Evolutionary conservation across 2,329 filamentous ascomycete species (phyloP), one percentile per base, ranked within the genome.

Genomic region (Exophiala phaeomuriformis): DNA sequence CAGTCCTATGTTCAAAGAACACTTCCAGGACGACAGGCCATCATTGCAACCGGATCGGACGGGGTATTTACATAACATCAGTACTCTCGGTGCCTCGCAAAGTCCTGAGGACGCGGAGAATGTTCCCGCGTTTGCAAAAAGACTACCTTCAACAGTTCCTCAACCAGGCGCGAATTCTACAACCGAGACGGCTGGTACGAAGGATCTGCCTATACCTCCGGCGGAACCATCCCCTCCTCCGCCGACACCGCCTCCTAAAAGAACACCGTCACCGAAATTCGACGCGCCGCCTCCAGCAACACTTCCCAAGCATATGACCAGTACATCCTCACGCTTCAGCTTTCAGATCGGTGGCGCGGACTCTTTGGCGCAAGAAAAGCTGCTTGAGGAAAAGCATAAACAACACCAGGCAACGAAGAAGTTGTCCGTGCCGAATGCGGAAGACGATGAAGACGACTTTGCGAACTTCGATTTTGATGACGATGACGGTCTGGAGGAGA

Each of bases 361-460:
- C 50, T 82, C 80, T 3, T 74, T 77, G 3, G 72, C 74, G 0
- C 80, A 85, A 63, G 82, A 85, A 62, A 77, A 77, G 58, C 67
- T 83, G 4, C 67, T 85, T 33, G 82, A 85, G 67, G 82, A 84
- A 55, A 80, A 80, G 48, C 80, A 83, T 60, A 75, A 80, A 69
- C 68, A 75, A 65, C 70, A 80, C 69, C 71, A 77, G 65, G 69
- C 76, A 55, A 70, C 67, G 31, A 67, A 69, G 47, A 70, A 65
- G 51, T 63, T 64, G 8, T 62, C 52, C 19, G 46, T 65, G 40
- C 66, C 67, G 42, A 64, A 66, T 42, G 63, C 58, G 2, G 67
- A 49, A 35, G 54, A 55, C 6, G 53, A 56, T 27, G 57, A 59
- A 33, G 58, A 62, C 43, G 70, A 73, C 53, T 72, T 68, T 53